Percentiles rank a stretch among this genome's conserved stretches.
phyloP scores from a whole-genome alignment of 257 asterid species.

The Dorcoceras hygrometricum region DNA sequence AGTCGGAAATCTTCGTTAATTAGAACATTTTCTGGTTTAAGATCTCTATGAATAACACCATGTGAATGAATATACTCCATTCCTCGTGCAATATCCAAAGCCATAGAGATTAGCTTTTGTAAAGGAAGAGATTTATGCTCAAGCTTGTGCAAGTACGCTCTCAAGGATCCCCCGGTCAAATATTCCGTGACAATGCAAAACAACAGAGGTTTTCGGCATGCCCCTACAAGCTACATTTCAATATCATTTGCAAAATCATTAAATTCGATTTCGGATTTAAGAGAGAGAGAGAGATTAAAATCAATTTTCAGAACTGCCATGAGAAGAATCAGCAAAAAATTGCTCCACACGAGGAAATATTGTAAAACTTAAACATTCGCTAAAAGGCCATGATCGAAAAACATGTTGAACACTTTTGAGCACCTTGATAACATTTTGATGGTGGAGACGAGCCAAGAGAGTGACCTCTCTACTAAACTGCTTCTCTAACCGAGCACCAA shows the following conservation, averaged over 20 bases:
- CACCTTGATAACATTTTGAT: slow-evolving; percentile 63
- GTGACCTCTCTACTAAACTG: slow-evolving; percentile 63
- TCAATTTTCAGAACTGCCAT: not conserved
- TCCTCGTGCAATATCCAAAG: slow-evolving; percentile 67
- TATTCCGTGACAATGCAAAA: slow-evolving; percentile 66
- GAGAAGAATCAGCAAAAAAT: not conserved
- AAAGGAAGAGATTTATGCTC: slow-evolving; percentile 47
- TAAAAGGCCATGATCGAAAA: not conserved
- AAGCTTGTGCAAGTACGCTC: slow-evolving; percentile 61
- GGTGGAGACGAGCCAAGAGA: slow-evolving; percentile 63
- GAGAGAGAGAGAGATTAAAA: not conserved
- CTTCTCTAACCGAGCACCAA: slow-evolving; percentile 54
- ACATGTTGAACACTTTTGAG: not conserved
- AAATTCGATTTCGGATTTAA: not conserved
- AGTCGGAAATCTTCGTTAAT: slow-evolving; percentile 50
- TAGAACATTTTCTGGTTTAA: slow-evolving; percentile 68
- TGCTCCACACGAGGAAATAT: not conserved
- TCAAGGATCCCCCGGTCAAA: slow-evolving; percentile 58
- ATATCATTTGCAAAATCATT: not conserved
- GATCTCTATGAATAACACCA: slow-evolving; percentile 65
- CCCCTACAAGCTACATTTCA: slow-evolving; percentile 55
- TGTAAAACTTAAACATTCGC: not conserved
- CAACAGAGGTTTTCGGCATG: slow-evolving; percentile 52
- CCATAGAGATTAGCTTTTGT: slow-evolving; percentile 46
- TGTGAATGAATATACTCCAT: slow-evolving; percentile 68